Evolutionary conservation across 2,329 filamentous ascomycete species (phyloP).

Genomic region (Epichloe scottii): DNA sequence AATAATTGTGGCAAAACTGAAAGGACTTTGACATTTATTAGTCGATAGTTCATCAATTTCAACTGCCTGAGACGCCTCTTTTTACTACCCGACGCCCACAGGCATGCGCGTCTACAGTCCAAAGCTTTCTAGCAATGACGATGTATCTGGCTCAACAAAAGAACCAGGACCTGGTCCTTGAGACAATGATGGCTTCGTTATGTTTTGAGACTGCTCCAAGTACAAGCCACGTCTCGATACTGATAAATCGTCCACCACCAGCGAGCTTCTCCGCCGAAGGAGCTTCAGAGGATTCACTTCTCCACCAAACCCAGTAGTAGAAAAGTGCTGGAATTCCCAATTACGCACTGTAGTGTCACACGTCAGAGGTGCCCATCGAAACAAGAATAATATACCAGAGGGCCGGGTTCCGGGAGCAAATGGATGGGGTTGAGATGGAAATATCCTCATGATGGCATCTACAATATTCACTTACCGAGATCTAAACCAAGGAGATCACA

Average conservation of each 20-base stretch:
- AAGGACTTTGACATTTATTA: no score
- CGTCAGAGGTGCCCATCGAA: background rate
- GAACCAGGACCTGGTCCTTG: slow-evolving; percentile 62
- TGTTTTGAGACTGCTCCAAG: slow-evolving; percentile 10
- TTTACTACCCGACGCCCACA: no score
- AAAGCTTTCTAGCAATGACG: slow-evolving; percentile 82
- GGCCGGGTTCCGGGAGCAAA: background rate
- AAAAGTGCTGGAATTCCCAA: slow-evolving; percentile 63
- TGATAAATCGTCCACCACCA: slow-evolving; percentile 68
- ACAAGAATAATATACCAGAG: background rate
- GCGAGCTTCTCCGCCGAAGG: slow-evolving; percentile 57
- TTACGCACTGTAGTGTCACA: slow-evolving; percentile 44
- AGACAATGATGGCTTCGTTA: slow-evolving; percentile 7
- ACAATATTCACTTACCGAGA: slow-evolving; percentile 42
- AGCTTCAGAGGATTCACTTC: slow-evolving; percentile 54
- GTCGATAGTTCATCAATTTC: no score
- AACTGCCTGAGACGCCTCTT: no score
- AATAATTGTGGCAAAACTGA: no score
- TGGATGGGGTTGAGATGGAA: background rate
- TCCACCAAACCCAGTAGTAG: slow-evolving; percentile 25
- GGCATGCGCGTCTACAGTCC: slow-evolving; percentile 49
- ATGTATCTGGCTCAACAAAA: slow-evolving; percentile 88
- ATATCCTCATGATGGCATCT: background rate
- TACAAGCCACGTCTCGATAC: slow-evolving; percentile 29
- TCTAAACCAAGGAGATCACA: slow-evolving; percentile 83